Conservation (phyloP, 2,329 filamentous ascomycete genomes). For the Trichoderma atroviride region DNA sequence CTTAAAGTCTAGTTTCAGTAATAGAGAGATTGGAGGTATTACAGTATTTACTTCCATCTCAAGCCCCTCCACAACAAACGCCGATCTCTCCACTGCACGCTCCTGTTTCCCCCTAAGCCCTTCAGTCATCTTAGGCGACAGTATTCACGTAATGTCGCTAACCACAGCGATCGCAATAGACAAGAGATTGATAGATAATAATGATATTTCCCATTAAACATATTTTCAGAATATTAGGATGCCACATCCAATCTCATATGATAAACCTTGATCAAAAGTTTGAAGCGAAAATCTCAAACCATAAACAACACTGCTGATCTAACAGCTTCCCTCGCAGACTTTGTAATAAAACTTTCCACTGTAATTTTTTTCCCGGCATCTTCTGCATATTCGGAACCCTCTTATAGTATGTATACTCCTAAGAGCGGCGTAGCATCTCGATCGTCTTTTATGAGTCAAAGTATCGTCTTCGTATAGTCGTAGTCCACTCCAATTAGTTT, state of each 20-base stretch:
- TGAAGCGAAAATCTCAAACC: neutral
- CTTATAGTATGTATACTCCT: neutral
- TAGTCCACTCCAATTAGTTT: neutral
- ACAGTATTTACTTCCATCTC: neutral
- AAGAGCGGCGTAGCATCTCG: neutral
- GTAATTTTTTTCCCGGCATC: neutral
- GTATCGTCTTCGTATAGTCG: neutral
- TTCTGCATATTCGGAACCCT: neutral
- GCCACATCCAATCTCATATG: neutral
- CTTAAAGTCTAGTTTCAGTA: too few relatives aligned
- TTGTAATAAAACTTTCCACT: neutral
- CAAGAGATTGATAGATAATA: neutral
- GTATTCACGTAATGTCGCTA: neutral
- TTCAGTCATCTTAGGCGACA: neutral
- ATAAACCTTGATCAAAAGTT: neutral
- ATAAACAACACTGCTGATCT: neutral
- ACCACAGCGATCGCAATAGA: neutral
- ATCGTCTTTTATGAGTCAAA: neutral
- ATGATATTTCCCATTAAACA: neutral
- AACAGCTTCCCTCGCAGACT: neutral
- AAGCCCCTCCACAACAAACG: neutral
- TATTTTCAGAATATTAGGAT: neutral
- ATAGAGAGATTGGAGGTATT: neutral
- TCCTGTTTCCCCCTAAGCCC: neutral
- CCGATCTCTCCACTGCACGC: neutral